These are phyloP conservation scores for Papiliotrema terrestris DNA, from an alignment of 1,284 basidiomycete species.

Conservation along the genomic window DNA sequence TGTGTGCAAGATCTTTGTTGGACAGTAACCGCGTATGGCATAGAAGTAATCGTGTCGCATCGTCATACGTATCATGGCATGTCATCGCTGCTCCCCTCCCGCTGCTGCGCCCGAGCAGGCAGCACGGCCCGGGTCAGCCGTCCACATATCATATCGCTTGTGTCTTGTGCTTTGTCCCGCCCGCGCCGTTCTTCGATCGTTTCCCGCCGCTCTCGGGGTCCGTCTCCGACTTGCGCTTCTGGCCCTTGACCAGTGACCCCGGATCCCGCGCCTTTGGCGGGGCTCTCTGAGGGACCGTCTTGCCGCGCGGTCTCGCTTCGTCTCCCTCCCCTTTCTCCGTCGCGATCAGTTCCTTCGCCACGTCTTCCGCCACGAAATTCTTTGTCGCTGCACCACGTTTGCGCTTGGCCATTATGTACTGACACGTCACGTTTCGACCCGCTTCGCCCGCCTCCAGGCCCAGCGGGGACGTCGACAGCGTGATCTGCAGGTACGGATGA, in stretches of 20 bases:
- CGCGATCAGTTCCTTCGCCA: background rate
- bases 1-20: background rate
- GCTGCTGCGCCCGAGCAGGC: background rate
- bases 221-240: background rate
- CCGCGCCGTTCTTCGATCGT: background rate
- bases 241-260: background rate
- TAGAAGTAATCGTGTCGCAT: background rate
- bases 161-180: background rate
- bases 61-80: background rate
- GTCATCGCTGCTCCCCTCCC: background rate
- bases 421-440: conserved; percentile 26
- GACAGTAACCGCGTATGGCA: too few relatives aligned
- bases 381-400: conserved; percentile 12
- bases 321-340: background rate
- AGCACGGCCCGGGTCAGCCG: too few relatives aligned
- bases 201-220: background rate
- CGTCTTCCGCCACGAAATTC: background rate
- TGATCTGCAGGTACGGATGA: conserved; percentile 71
- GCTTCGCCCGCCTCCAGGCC: conserved; percentile 42
- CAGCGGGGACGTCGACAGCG: conserved; percentile 57
- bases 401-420: conserved; percentile 41
- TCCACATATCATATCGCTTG: background rate
- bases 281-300: background rate
- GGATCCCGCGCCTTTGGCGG: background rate
- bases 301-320: background rate